These are phyloP conservation scores for Eutrema japonicum DNA, from an alignment of 345 rosid genomes.

Conservation along the genomic window DNA sequence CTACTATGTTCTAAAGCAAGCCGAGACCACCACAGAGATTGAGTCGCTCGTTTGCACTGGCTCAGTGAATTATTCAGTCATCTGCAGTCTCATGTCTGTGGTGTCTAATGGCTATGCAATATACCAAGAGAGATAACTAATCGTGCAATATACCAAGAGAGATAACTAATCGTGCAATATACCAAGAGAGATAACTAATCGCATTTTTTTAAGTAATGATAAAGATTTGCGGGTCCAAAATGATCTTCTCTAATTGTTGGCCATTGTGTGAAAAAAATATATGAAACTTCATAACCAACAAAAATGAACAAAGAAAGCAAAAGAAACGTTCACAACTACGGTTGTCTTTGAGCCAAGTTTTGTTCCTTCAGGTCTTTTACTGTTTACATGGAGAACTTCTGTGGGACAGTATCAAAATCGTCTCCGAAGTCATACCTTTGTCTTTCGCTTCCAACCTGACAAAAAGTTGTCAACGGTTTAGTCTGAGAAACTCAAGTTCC, in stretches of 20 bases:
- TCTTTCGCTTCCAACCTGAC: constrained; percentile 85
- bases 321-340: constrained; percentile 13
- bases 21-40: no score
- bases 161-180: not conserved
- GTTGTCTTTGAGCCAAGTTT: constrained; percentile 26
- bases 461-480: constrained; percentile 16
- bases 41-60: no score
- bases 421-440: constrained; percentile 90
- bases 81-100: no score
- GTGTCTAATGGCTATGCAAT: not conserved
- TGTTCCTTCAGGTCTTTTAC: not conserved
- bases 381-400: constrained; percentile 73
- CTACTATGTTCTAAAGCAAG: no score
- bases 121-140: not conserved
- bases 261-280: constrained; percentile 16
- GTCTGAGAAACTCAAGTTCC: constrained; percentile 27
- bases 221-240: constrained; percentile 13
- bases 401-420: constrained; percentile 86
- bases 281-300: constrained; percentile 30
- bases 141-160: not conserved
- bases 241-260: constrained; percentile 30
- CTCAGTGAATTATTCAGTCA: no score
- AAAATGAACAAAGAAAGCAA: constrained; percentile 13
- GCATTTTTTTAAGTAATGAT: not conserved
- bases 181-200: not conserved